Evolutionary conservation across 768 basidiomycete genomes (phyloP).

Genomic region (Agaricus sinodeliciosus): DNA sequence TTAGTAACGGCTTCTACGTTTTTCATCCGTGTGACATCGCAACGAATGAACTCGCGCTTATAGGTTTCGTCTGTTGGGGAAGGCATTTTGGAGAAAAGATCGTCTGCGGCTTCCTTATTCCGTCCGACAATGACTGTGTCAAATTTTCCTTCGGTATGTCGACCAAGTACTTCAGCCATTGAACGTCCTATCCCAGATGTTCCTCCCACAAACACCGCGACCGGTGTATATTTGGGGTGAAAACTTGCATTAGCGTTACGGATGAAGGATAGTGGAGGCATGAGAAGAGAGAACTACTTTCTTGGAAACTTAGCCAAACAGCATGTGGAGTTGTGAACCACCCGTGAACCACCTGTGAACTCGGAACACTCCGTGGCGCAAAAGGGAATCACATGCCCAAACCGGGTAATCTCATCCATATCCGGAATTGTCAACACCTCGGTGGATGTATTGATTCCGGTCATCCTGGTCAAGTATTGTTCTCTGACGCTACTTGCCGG

Average conservation of each 20-base stretch:
- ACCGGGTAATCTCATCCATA: too few species aligned
- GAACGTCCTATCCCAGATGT: slow-evolving; percentile 35
- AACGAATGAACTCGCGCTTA: slow-evolving; percentile 36
- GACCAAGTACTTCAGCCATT: slow-evolving; percentile 33
- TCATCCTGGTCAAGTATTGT: too few species aligned
- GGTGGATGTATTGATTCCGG: too few species aligned
- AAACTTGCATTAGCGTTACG: slow-evolving; percentile 21
- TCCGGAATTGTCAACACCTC: too few species aligned
- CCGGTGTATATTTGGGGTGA: slow-evolving; percentile 16
- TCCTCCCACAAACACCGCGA: slow-evolving; percentile 27
- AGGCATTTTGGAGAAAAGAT: slow-evolving; percentile 29
- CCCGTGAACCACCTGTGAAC: too few species aligned
- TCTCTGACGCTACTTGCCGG: too few species aligned
- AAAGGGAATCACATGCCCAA: too few species aligned
- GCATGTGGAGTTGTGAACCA: too few species aligned
- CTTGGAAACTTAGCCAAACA: too few species aligned
- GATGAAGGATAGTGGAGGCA: slow-evolving; percentile 18
- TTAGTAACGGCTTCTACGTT: slow-evolving; percentile 29
- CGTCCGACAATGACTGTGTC: slow-evolving; percentile 40
- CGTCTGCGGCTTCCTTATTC: slow-evolving; percentile 32
- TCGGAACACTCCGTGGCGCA: not conserved
- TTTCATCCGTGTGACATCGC: slow-evolving; percentile 39
- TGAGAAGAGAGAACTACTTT: slow-evolving; percentile 5
- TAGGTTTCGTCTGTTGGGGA: slow-evolving; percentile 16
- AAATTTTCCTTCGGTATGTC: slow-evolving; percentile 33